phyloP scores from a whole-genome alignment of 345 rosid genomes.

The Conringia planisiliqua region DNA sequence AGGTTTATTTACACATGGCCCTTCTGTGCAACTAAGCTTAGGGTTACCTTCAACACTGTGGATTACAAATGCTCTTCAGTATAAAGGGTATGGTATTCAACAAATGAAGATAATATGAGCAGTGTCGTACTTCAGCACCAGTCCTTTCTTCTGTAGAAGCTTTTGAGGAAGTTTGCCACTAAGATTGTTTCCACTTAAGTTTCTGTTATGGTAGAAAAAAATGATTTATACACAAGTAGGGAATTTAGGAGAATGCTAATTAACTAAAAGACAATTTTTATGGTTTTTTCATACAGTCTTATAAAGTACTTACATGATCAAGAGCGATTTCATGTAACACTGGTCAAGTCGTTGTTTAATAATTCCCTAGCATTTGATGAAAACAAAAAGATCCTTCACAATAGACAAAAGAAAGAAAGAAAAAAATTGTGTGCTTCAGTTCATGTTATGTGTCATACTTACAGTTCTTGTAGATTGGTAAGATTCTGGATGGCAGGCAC shows the following conservation, averaged over 20 bases:
- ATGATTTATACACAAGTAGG: neutral
- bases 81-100: neutral
- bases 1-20: neutral
- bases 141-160: constrained; percentile 32
- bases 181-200: constrained; percentile 33
- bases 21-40: neutral
- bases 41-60: neutral
- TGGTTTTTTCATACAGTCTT: neutral
- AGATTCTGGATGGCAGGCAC: constrained; percentile 26
- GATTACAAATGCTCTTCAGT: neutral
- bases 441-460: constrained; percentile 9
- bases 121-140: constrained; percentile 11
- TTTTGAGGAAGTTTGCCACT: constrained; percentile 38
- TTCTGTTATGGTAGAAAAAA: neutral
- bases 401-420: neutral
- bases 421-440: neutral
- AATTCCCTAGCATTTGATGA: neutral
- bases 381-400: neutral
- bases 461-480: constrained; percentile 36
- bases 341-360: constrained; percentile 19
- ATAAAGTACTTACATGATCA: neutral
- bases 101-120: neutral
- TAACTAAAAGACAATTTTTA: neutral
- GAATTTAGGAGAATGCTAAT: no score
- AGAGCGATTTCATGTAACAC: constrained; percentile 28